Base-by-base conservation (phyloP, 2,329 filamentous ascomycete genomes). In the Pseudogymnoascus sp. region DNA sequence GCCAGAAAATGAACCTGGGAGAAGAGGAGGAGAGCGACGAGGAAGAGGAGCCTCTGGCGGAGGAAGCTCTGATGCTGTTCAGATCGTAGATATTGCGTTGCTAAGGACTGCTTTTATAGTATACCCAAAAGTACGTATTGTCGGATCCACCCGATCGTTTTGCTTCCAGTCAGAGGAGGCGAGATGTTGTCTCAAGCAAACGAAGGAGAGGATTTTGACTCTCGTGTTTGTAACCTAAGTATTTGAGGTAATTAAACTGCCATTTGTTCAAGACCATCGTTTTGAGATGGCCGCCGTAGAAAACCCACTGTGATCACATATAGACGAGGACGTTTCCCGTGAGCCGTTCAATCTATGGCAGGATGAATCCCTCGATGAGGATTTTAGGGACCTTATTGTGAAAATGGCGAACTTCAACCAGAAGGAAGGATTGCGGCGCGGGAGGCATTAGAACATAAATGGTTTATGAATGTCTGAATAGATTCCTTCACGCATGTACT, bases 1-100 rank as follows among this genome's bases (percentile, higher is more conserved):
- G 89, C 0, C 86, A 88, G 69, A 87, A 85, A 72, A 80, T 87
- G 71, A 78, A 81, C 68, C 75, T 92, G 61, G 79, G 82, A 52
- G 88, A 90, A 70, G 78, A 79, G 60, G 77, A 72, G 4, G 77
- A 77, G 13, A 80, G 80, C 29, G 78, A 78, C 55, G 80, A 80
- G 64, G 78, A 79, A 69, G 79, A 76, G n/a, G 77, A 78, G 69
- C 63, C 64, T 6, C 59, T 67, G 13, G 59, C 36, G 12, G 69
- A 72, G 39, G 68, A 71, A 59, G 68, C 66, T 0, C 65, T 73
- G 64, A 71, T 70, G 67, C 59, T 73, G 60, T 73, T 73, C 61
- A 70, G 70, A 62, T 72, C 69, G 60, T 65, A 59, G 39, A 33
- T 55, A 25, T 25, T 18, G 13, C 45, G 12, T n/a, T 31, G 13